These are phyloP conservation scores for Remersonia thermophila DNA, from an alignment of 2,329 filamentous ascomycete genomes.

Conservation along the genomic window DNA sequence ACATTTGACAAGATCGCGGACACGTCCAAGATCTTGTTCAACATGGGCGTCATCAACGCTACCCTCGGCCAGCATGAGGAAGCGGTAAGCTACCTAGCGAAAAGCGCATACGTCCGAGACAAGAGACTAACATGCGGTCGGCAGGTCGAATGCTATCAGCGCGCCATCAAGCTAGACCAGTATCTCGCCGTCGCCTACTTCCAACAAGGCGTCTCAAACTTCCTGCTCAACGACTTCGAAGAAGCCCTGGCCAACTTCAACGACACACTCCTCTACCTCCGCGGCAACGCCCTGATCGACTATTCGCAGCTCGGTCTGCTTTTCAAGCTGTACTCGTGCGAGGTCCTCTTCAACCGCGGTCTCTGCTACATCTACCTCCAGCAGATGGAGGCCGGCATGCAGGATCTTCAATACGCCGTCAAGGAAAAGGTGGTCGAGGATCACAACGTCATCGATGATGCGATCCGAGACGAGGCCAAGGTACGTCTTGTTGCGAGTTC, in stretches of 20 bases:
- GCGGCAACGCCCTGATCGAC: slow-evolving; percentile 94
- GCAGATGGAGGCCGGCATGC: slow-evolving; percentile 79
- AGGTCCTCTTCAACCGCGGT: slow-evolving; percentile 93
- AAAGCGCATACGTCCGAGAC: not conserved
- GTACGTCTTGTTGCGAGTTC: slow-evolving; percentile 33
- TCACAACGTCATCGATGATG: slow-evolving; percentile 96
- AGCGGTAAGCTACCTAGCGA: no score
- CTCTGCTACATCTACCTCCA: slow-evolving; percentile 96
- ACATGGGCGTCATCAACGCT: slow-evolving; percentile 94
- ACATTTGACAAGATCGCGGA: slow-evolving; percentile 81
- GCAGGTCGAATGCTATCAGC: slow-evolving; percentile 89
- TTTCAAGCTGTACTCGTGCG: slow-evolving; percentile 95
- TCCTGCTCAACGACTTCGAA: slow-evolving; percentile 91
- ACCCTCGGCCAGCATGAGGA: slow-evolving; percentile 92
- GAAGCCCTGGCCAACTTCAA: slow-evolving; percentile 98
- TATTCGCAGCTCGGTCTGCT: slow-evolving; percentile 91
- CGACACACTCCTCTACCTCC: slow-evolving; percentile 85
- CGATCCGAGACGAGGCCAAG: slow-evolving; percentile 85
- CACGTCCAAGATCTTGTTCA: slow-evolving; percentile 97
- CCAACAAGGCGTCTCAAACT: slow-evolving; percentile 96
- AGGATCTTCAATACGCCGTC: slow-evolving; percentile 79
- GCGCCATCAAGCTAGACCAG: slow-evolving; percentile 78
- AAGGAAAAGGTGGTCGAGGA: slow-evolving; percentile 95
- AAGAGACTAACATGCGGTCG: slow-evolving; percentile 11
- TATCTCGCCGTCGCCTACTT: slow-evolving; percentile 98